A percentile compares a stretch with the other conserved stretches of the same genome.
phyloP scores from a whole-genome alignment of 805 yeast species.

The Candida maris region DNA sequence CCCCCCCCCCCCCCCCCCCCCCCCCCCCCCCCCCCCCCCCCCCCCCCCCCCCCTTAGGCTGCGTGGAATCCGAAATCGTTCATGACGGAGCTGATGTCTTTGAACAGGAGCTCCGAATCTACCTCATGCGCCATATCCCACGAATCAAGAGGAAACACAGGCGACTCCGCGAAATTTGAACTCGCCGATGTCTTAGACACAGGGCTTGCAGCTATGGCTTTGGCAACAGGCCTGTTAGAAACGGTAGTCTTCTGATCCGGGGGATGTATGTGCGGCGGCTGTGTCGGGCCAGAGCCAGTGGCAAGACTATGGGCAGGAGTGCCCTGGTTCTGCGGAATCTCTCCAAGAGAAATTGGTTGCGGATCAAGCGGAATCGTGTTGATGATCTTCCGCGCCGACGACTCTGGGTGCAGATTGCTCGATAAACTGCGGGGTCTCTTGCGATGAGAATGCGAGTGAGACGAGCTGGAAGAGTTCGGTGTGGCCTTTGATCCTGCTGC shows the following conservation, averaged over 20 bases:
- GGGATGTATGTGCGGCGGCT: slow-evolving; percentile 15
- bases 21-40: too few relatives aligned
- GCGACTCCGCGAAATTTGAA: slow-evolving; percentile 1
- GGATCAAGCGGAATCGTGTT: slow-evolving; percentile 82
- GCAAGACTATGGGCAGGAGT: slow-evolving; percentile 15
- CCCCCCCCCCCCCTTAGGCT: slow-evolving; percentile 18
- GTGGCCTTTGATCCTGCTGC: slow-evolving; percentile 19
- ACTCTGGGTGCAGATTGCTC: slow-evolving; percentile 58
- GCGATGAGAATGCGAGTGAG: slow-evolving; percentile 16
- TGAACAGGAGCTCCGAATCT: slow-evolving; percentile 61
- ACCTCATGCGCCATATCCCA: slow-evolving; percentile 37
- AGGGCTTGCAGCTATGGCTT: background rate
- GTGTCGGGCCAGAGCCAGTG: slow-evolving; percentile 16
- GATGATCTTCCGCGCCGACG: slow-evolving; percentile 69
- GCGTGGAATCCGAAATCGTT: slow-evolving; percentile 88
- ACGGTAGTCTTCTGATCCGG: slow-evolving; percentile 8
- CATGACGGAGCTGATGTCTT: slow-evolving; percentile 85
- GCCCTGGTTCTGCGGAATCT: slow-evolving; percentile 23
- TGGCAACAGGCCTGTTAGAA: background rate
- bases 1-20: too few relatives aligned
- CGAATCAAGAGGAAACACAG: slow-evolving; percentile 34
- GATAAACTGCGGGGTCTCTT: slow-evolving; percentile 50
- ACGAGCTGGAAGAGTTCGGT: slow-evolving; percentile 19
- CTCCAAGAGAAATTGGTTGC: slow-evolving; percentile 54
- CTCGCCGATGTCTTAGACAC: background rate